Evolutionary conservation across 1,139 yeast species (phyloP), one percentile per base, ranked within the genome.

Genomic region (Suhomyces chickasaworum): DNA sequence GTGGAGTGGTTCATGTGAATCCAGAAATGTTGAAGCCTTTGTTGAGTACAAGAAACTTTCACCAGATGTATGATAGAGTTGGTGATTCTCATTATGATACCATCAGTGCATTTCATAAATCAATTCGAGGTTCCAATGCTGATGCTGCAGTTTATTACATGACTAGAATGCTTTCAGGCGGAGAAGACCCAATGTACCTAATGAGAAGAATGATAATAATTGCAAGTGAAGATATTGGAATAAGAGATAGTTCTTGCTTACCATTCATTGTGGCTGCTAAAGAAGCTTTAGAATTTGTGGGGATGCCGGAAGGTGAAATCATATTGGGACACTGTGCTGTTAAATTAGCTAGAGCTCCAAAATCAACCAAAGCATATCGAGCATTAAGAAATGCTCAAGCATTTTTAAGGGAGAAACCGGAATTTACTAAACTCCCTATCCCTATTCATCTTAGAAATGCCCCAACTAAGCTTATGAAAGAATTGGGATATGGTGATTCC

Each of bases 31-130:
- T 86, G 48, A 64, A 66, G 44, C 74, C 74, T 2, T 53, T 75
- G 7, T 55, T 75, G 4, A 57, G 64, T 7, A 58, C 75, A 0
- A 53, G 73, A 35, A 69, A 73, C 49, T 73, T 69, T 9, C 89
- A 84, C 45, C 77, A 84, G 57, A 72, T 85, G 52, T 91, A 93
- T 60, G 99, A 95, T 62, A 75, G 89, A 43, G 84, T 81, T 35
- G 98, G 97, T 0, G 99, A 93, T 56, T 82, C 83, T 3, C 99
- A 93, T 63, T 95, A 93, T 64, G 99, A 93, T 62, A 82, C 96
- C 0, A 93, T 93, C 5, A 87, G 96, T 34, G 97, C 97, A 1
- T 85, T 95, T 54, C 98, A 93, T 67, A 93, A 93, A 60, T 81
- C 96, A 0, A 79, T 93, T 0, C 75, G 99, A 45, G 99, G 98